Base-by-base conservation (phyloP, 345 rosid genomes). In the Erysimum cheiranthoides region DNA sequence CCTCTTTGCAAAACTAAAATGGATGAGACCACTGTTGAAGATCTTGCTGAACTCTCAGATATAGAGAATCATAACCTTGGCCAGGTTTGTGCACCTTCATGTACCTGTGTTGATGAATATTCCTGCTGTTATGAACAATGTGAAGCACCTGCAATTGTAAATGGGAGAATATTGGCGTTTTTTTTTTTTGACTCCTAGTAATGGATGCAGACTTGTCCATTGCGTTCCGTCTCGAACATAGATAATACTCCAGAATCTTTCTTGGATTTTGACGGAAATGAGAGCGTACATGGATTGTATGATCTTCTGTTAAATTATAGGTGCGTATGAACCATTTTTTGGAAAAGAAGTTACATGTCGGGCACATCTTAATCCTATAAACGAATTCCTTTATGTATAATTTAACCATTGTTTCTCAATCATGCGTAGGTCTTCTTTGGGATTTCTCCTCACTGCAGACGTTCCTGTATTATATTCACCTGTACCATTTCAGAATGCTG, bases 41-140 rank as follows among this genome's bases (percentile, higher is more conserved):
- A 95, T 82, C 85, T 95, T 70, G 85, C 85, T 27, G 98, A 95
- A 86, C 98, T 95, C 69, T 87, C 96, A 66, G 97, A 93, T 85
- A 88, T 96, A 49, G 96, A 93, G 84, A 93, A 89, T 77, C 87
- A 90, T 73, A 92, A 90, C 78, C 71, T 96, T 68, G 99, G 97
- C 82, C 97, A 96, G 98, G 99, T 96, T 81, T 73, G 74, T 74
- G 81, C 30, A 21, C 42, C 38, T 78, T 21, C 52, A 46, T 34
- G 43, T 12, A 25, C 61, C n/a, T 46, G 14, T 28, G 30, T 54
- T 10, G 6, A 46, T 68, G 63, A 27, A 63, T 46, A 49, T 49
- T 64, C 28, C n/a, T n/a, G 16, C 18, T 54, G 17, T 43, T 42
- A n/a, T 43, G 40, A 68, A 64, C 71, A 32, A 18, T 74, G 38